These are phyloP conservation scores for Colletotrichum abscissum DNA, from an alignment of 2,329 filamentous ascomycete genomes.

Conservation along the genomic window DNA sequence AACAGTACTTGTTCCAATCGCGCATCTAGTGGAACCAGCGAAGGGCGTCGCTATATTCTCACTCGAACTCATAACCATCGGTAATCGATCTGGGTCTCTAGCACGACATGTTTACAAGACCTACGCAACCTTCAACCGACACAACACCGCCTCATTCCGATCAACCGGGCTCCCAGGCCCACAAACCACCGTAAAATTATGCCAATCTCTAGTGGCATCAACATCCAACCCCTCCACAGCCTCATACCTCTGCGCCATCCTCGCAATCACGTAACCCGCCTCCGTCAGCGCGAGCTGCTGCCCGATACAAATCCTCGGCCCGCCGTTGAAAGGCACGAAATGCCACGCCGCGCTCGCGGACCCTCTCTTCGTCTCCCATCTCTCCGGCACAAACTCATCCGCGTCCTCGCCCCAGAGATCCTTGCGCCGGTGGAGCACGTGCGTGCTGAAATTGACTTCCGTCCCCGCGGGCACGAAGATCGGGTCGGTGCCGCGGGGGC, in stretches of 20 bases:
- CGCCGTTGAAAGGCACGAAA: slow-evolving; percentile 50
- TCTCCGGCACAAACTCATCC: slow-evolving; percentile 48
- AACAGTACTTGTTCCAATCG: too few species aligned
- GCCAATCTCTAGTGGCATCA: slow-evolving; percentile 11
- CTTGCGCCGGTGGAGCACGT: slow-evolving; percentile 46
- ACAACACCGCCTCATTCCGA: slow-evolving; percentile 22
- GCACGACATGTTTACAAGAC: too few species aligned
- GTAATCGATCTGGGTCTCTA: too few species aligned
- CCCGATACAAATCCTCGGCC: slow-evolving; percentile 49
- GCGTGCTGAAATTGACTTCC: slow-evolving; percentile 43
- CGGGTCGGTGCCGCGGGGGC: slow-evolving; percentile 44
- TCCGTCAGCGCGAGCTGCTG: slow-evolving; percentile 47
- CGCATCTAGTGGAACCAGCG: too few species aligned
- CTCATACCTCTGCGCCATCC: slow-evolving; percentile 40
- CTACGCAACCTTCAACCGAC: slow-evolving; percentile 5
- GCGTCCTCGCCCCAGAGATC: slow-evolving; percentile 50
- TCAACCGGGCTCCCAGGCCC: slow-evolving; percentile 24
- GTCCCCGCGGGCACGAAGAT: slow-evolving; percentile 45
- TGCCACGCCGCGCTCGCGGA: slow-evolving; percentile 42
- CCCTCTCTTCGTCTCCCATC: slow-evolving; percentile 47
- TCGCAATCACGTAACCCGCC: slow-evolving; percentile 39
- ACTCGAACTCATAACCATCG: too few species aligned
- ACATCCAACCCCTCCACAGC: slow-evolving; percentile 27
- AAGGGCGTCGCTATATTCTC: too few species aligned
- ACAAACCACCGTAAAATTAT: slow-evolving; percentile 23